These are phyloP conservation scores for Eucalyptus tenuipes DNA, from an alignment of 345 rosid genomes.

Conservation along the genomic window DNA sequence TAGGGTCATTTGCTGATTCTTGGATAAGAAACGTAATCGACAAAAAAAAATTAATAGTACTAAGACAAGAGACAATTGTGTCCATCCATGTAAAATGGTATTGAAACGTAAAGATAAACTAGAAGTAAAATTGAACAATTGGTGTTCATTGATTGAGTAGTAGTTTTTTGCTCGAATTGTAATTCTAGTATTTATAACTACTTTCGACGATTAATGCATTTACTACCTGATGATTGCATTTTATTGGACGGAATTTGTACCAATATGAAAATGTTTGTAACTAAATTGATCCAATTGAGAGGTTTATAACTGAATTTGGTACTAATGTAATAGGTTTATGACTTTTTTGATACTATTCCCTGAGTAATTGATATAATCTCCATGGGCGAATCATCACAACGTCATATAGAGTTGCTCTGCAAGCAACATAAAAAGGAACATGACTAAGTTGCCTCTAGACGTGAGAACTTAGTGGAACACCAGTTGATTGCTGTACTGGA, in stretches of 20 bases:
- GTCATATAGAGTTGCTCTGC: not conserved
- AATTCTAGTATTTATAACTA: not conserved
- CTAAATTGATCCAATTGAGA: fast-evolving
- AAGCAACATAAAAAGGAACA: too few relatives aligned
- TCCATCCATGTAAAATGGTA: not conserved
- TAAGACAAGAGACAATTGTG: not conserved
- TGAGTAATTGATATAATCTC: not conserved
- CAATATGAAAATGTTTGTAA: fast-evolving
- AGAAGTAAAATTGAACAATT: fast-evolving
- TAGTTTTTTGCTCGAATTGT: not conserved
- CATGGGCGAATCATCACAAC: fast-evolving
- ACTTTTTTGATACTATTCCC: fast-evolving
- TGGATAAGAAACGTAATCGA: too few relatives aligned
- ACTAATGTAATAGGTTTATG: fast-evolving
- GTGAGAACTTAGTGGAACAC: not conserved
- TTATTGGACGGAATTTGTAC: fast-evolving
- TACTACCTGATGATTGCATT: not conserved
- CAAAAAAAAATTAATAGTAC: too few relatives aligned
- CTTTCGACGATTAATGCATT: not conserved
- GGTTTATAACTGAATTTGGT: fast-evolving
- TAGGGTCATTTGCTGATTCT: fast-evolving
- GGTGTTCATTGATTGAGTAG: not conserved
- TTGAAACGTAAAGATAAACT: not conserved
- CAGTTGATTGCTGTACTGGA: fast-evolving
- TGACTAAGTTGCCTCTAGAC: not conserved